A percentile compares a stretch with the other conserved stretches of the same genome.
Evolutionary conservation across 2,329 filamentous ascomycete genomes (phyloP).

Genomic region (Zalaria obscura): DNA sequence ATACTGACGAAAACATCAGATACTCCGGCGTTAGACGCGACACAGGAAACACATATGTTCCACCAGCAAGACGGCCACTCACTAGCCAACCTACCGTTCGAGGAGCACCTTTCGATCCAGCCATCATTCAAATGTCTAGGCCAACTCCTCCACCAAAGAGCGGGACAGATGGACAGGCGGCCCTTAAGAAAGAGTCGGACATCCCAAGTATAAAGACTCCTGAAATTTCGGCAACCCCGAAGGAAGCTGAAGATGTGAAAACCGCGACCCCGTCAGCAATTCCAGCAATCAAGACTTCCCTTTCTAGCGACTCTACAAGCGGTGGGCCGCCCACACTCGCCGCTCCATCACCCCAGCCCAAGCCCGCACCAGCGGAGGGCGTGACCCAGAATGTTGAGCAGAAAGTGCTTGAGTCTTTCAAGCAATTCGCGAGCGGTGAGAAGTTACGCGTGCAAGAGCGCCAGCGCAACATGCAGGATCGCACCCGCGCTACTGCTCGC

Average conservation of each 20-base stretch:
- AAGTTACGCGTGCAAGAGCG: constrained; percentile 45
- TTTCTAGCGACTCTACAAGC: background rate
- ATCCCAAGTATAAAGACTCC: constrained; percentile 5
- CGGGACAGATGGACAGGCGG: background rate
- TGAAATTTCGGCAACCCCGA: background rate
- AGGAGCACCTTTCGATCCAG: constrained; percentile 69
- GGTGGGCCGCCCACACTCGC: background rate
- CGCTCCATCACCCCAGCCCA: constrained; percentile 3
- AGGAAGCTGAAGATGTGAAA: background rate
- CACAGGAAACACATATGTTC: constrained; percentile 65
- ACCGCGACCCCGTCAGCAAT: background rate
- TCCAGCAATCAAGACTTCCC: constrained; percentile 1
- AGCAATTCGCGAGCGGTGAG: constrained; percentile 47
- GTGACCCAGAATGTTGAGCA: constrained; percentile 46
- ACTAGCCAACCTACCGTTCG: constrained; percentile 58
- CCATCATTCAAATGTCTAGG: constrained; percentile 49
- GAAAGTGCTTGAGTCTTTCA: constrained; percentile 48
- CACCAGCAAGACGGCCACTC: constrained; percentile 73
- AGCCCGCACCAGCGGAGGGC: constrained; percentile 24
- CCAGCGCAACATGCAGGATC: constrained; percentile 33
- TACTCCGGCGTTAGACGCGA: constrained; percentile 82
- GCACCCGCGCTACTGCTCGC: constrained; percentile 38
- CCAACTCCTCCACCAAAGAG: background rate
- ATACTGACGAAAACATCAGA: constrained; percentile 26
- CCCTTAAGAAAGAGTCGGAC: constrained; percentile 10